A percentile compares a stretch with the other conserved stretches of the same genome.
Evolutionary conservation across 495 filamentous ascomycete species (phyloP).

Genomic region (Cercophora samala): DNA sequence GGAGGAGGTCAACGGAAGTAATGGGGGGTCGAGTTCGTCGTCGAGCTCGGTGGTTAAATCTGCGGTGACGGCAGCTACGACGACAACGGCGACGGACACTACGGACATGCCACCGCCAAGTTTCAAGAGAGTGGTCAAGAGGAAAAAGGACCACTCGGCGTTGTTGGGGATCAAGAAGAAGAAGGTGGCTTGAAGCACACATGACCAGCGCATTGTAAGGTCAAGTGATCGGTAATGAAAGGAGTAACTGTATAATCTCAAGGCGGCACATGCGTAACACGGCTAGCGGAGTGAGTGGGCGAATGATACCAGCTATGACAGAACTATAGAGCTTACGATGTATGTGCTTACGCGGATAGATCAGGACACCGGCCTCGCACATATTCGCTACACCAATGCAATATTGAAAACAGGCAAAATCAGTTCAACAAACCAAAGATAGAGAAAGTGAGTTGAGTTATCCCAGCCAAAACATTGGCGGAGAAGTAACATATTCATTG

Average conservation of each 20-base stretch:
- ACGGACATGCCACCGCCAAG: constrained; percentile 54
- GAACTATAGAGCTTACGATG: too few relatives aligned
- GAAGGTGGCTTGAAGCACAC: constrained; percentile 30
- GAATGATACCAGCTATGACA: background rate
- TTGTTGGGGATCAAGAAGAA: constrained; percentile 92
- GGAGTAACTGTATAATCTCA: background rate
- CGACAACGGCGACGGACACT: constrained; percentile 26
- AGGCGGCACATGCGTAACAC: background rate
- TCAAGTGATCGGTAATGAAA: background rate
- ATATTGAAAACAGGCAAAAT: too few relatives aligned
- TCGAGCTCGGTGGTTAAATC: constrained; percentile 23
- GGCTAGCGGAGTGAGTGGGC: background rate
- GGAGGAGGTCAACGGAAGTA: constrained; percentile 14
- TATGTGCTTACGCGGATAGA: too few relatives aligned
- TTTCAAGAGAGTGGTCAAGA: constrained; percentile 76
- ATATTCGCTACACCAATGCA: too few relatives aligned
- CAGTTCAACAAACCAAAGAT: too few relatives aligned
- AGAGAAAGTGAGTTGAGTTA: background rate
- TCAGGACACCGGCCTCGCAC: too few relatives aligned
- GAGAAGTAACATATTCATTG: background rate
- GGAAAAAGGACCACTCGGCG: constrained; percentile 72
- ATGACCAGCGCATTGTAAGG: background rate
- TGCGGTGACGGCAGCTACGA: constrained; percentile 29
- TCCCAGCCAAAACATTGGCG: background rate
- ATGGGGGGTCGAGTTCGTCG: constrained; percentile 17